A percentile compares a stretch with the other conserved stretches of the same genome.
Evolutionary conservation across 768 basidiomycete genomes (phyloP).

Genomic region (Kwoniella pini): DNA sequence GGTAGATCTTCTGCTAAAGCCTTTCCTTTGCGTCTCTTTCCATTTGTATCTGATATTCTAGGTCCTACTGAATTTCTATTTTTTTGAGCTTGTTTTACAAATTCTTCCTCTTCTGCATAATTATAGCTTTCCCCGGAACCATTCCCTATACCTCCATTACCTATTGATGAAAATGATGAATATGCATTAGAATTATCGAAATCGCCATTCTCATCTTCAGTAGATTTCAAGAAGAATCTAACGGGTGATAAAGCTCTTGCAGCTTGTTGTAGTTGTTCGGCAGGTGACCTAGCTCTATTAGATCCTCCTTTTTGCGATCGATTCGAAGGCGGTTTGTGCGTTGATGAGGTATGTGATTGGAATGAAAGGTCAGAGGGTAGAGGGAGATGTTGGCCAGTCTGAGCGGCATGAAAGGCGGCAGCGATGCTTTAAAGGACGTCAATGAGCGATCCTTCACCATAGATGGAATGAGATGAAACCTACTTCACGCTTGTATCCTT

Average conservation of each 20-base stretch:
- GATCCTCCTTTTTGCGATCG: conserved; percentile 9
- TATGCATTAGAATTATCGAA: conserved; percentile 25
- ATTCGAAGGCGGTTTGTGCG: background rate
- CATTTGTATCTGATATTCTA: conserved; percentile 20
- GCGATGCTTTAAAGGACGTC: conserved; percentile 31
- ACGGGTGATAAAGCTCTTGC: conserved; percentile 49
- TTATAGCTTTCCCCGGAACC: conserved; percentile 34
- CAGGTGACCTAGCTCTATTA: conserved; percentile 35
- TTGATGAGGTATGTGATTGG: conserved; percentile 11
- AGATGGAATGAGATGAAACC: conserved; percentile 2
- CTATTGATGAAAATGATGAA: conserved; percentile 37
- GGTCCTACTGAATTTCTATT: conserved; percentile 11
- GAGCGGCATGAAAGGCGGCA: conserved; percentile 45
- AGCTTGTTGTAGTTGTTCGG: conserved; percentile 33
- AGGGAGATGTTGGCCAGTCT: conserved; percentile 25
- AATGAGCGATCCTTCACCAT: background rate
- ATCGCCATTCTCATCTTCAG: conserved; percentile 26
- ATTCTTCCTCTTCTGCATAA: conserved; percentile 42
- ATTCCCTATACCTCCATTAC: background rate
- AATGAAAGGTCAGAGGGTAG: conserved; percentile 14
- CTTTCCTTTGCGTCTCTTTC: conserved; percentile 26
- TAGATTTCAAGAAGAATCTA: conserved; percentile 39
- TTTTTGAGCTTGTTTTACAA: conserved; percentile 25
- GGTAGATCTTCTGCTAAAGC: conserved; percentile 41
- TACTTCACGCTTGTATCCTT: conserved; percentile 44